These are phyloP conservation scores for Thielaviopsis cerberus DNA, from an alignment of 2,329 filamentous ascomycete genomes.

Conservation along the genomic window DNA sequence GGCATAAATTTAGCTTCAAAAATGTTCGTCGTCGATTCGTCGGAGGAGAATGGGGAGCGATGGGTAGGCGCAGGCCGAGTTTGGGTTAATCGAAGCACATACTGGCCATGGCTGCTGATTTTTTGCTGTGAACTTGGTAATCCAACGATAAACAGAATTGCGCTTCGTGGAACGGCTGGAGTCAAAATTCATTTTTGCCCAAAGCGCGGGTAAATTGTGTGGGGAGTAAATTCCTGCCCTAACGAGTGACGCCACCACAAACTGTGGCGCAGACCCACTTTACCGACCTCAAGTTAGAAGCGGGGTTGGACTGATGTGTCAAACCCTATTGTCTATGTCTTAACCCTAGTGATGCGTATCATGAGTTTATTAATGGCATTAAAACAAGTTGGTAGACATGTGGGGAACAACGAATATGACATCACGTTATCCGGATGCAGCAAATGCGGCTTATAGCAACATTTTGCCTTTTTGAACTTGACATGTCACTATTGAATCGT, in stretches of 20 bases:
- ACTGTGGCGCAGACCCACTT: background rate
- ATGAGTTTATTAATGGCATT: too few species aligned
- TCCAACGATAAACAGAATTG: constrained; percentile 14
- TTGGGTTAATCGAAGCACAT: constrained; percentile 14
- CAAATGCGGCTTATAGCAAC: too few species aligned
- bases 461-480: too few species aligned
- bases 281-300: background rate
- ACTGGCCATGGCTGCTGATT: constrained; percentile 25
- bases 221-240: constrained; percentile 14
- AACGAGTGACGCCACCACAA: constrained; percentile 7
- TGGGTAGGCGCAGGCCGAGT: background rate
- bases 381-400: too few species aligned
- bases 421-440: too few species aligned
- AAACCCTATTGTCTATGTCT: background rate
- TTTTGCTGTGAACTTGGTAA: constrained; percentile 12
- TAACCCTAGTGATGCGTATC: background rate
- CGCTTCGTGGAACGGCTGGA: constrained; percentile 16
- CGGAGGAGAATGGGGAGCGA: background rate
- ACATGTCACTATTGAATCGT: too few species aligned
- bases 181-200: constrained; percentile 18
- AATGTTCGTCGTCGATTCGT: background rate
- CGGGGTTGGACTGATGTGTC: background rate
- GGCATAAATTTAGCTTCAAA: background rate
- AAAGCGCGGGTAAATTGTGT: constrained; percentile 11
- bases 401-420: too few species aligned